Evolutionary conservation across 495 filamentous ascomycete genomes (phyloP).

Genomic region (Penicillium canescens): DNA sequence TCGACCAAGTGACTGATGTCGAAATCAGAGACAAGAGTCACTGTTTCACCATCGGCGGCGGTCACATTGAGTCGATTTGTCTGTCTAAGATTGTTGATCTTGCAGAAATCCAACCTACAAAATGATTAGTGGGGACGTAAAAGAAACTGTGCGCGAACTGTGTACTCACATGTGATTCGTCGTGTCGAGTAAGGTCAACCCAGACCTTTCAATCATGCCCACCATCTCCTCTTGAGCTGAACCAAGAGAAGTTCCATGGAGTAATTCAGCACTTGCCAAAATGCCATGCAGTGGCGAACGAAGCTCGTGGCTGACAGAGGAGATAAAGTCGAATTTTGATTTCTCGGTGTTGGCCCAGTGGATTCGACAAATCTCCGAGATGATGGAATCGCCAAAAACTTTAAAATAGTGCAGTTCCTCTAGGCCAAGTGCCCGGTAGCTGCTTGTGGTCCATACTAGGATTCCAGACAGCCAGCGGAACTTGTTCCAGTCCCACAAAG

Average conservation of each 20-base stretch:
- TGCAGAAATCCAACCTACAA: slow-evolving; percentile 52
- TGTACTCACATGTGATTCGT: slow-evolving; percentile 56
- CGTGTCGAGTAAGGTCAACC: slow-evolving; percentile 66
- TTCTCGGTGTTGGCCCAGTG: slow-evolving; percentile 49
- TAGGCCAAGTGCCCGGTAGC: slow-evolving; percentile 35
- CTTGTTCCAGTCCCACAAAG: slow-evolving; percentile 61
- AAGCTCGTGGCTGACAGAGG: slow-evolving; percentile 72
- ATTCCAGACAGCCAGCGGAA: slow-evolving; percentile 64
- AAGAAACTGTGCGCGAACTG: background rate
- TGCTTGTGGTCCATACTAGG: slow-evolving; percentile 55
- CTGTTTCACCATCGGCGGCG: background rate
- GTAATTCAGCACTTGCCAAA: slow-evolving; percentile 62
- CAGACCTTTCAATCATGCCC: slow-evolving; percentile 64
- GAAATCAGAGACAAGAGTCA: slow-evolving; percentile 30
- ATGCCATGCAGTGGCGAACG: slow-evolving; percentile 72
- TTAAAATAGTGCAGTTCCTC: slow-evolving; percentile 57
- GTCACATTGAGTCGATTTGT: slow-evolving; percentile 8
- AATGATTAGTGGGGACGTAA: background rate
- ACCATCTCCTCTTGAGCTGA: slow-evolving; percentile 57
- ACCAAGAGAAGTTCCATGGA: slow-evolving; percentile 55
- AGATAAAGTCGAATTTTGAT: slow-evolving; percentile 70
- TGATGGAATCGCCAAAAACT: slow-evolving; percentile 60
- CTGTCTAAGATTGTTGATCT: slow-evolving; percentile 46
- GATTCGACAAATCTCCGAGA: slow-evolving; percentile 59
- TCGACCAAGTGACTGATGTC: slow-evolving; percentile 54